phyloP scores from a whole-genome alignment of 2,329 filamentous ascomycete genomes.

The Epichloe amarillans region DNA sequence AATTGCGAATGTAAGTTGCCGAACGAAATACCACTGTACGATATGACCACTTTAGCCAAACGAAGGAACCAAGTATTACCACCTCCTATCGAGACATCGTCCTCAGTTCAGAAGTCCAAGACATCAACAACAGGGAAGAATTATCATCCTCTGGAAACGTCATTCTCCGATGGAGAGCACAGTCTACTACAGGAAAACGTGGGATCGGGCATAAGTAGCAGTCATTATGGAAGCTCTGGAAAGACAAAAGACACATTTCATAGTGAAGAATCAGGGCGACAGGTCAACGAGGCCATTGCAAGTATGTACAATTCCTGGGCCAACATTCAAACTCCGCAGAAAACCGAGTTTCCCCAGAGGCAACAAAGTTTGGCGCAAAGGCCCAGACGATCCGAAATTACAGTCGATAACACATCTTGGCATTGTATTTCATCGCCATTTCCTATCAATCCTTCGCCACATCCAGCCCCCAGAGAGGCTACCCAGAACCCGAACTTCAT shows the following conservation, averaged over 20 bases:
- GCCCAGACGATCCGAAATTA: slow-evolving; percentile 18
- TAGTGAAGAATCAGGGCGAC: background rate
- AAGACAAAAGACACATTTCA: background rate
- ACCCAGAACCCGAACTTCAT: background rate
- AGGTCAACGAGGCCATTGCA: slow-evolving; percentile 8
- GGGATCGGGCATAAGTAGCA: background rate
- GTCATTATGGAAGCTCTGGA: background rate
- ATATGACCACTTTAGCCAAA: background rate
- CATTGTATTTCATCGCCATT: background rate
- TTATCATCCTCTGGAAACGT: too few species aligned
- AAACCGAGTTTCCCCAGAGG: slow-evolving; percentile 7
- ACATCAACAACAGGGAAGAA: background rate
- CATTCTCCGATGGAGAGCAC: background rate
- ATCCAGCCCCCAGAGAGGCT: background rate
- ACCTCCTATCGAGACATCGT: background rate
- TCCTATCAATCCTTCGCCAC: background rate
- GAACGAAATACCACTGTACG: background rate
- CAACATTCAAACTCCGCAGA: slow-evolving; percentile 9
- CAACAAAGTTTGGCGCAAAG: slow-evolving; percentile 10
- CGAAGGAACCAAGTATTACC: slow-evolving; percentile 2
- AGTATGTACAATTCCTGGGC: slow-evolving; percentile 12
- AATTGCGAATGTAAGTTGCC: background rate
- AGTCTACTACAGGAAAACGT: background rate
- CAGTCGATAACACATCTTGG: slow-evolving; percentile 9
- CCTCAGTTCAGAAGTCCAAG: slow-evolving; percentile 6